A percentile compares a stretch with the other conserved stretches of the same genome.
phyloP scores from a whole-genome alignment of 2,329 filamentous ascomycete species.

The Phyllosticta citrichinensis region DNA sequence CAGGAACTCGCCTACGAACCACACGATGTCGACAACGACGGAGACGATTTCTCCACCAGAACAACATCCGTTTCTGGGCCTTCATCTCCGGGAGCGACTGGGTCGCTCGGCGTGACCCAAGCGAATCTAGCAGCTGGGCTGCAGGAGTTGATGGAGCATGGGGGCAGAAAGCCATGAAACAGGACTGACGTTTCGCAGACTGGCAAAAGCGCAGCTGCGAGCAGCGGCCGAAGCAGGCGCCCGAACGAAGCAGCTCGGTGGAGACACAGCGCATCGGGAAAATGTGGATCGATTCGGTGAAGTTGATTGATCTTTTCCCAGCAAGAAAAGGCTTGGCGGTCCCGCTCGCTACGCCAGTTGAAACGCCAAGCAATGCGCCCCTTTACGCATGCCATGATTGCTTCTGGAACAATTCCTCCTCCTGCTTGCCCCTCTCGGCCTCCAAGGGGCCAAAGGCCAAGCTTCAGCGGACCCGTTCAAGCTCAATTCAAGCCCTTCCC shows the following conservation, averaged over 20 bases:
- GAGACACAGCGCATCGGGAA: background rate
- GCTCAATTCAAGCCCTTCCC: background rate
- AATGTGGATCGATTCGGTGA: background rate
- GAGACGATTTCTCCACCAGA: background rate
- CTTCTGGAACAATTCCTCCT: background rate
- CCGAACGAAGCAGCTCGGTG: background rate
- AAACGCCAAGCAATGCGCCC: background rate
- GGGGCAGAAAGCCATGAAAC: background rate
- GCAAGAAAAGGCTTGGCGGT: background rate
- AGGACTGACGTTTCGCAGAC: background rate
- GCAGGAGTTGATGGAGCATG: background rate
- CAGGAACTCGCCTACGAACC: background rate
- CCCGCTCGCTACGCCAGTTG: background rate
- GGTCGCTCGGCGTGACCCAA: background rate
- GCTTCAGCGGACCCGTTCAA: background rate
- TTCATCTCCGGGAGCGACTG: background rate
- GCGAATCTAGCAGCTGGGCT: background rate
- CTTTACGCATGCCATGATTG: background rate
- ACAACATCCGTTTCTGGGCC: background rate
- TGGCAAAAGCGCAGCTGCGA: background rate
- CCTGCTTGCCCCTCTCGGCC: background rate
- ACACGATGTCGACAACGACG: background rate
- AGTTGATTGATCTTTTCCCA: background rate
- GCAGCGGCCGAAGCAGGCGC: background rate
- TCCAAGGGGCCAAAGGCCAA: background rate